Percentiles rank a stretch among this genome's conserved stretches.
Evolutionary conservation across 257 asterid species (phyloP).

Genomic region (Paraleonurus japonicus): DNA sequence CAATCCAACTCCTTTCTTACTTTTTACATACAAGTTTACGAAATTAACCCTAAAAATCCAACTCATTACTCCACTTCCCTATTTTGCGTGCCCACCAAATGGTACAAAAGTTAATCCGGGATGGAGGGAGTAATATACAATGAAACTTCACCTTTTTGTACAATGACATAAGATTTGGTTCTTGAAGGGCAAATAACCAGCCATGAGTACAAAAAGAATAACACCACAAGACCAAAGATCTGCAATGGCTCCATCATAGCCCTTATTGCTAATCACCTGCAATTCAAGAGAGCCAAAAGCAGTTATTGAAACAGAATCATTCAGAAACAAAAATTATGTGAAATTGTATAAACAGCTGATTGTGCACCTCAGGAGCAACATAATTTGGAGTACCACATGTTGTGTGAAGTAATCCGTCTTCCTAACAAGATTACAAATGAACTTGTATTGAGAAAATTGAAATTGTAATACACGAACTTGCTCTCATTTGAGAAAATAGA

Average conservation of each 20-base stretch:
- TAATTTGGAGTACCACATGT: conserved; percentile 98
- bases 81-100: no score
- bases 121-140: no score
- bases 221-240: conserved; percentile 95
- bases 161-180: conserved; percentile 61
- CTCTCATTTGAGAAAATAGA: not conserved
- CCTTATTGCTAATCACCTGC: conserved; percentile 88
- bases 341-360: conserved; percentile 12
- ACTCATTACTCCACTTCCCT: no score
- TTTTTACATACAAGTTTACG: no score
- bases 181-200: conserved; percentile 82
- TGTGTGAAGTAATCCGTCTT: conserved; percentile 94
- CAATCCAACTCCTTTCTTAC: no score
- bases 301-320: not conserved
- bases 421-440: conserved; percentile 45
- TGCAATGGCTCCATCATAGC: conserved; percentile 96
- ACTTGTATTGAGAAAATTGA: not conserved
- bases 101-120: no score
- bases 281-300: conserved; percentile 1
- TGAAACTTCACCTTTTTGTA: conserved; percentile 46
- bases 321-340: not conserved
- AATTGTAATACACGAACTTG: not conserved
- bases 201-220: conserved; percentile 62
- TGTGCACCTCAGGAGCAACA: conserved; percentile 93
- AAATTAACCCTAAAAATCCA: no score